These are phyloP conservation scores for Knufia fluminis DNA, from an alignment of 2,329 filamentous ascomycete genomes.

Conservation along the genomic window DNA sequence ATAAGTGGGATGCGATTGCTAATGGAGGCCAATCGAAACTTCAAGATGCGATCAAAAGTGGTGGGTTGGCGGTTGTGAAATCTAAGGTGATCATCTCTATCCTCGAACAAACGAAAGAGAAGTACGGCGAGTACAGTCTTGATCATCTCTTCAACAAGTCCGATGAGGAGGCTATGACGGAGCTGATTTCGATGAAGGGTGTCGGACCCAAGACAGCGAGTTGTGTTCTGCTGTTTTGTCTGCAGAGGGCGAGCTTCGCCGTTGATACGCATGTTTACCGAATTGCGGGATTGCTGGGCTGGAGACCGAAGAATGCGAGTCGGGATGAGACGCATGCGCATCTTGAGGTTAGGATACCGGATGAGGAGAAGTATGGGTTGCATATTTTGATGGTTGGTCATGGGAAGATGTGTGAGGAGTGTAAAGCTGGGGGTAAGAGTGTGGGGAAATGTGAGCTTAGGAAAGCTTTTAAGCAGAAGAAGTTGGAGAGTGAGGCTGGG, in stretches of 20 bases:
- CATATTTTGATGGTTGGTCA: constrained; percentile 55
- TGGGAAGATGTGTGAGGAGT: constrained; percentile 53
- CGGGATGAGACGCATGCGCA: constrained; percentile 34
- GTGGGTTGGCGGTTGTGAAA: constrained; percentile 63
- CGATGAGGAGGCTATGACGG: constrained; percentile 48
- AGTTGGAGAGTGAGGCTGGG: constrained; percentile 57
- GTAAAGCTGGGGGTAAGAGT: constrained; percentile 46
- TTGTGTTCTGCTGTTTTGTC: constrained; percentile 56
- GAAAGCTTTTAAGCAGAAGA: constrained; percentile 50
- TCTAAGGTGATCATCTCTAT: constrained; percentile 23
- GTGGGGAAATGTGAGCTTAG: constrained; percentile 54
- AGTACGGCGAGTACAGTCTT: constrained; percentile 29
- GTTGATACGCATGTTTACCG: constrained; percentile 61
- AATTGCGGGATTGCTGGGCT: constrained; percentile 52
- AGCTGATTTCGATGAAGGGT: constrained; percentile 50
- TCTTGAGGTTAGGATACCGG: constrained; percentile 51
- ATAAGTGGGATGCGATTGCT: constrained; percentile 40
- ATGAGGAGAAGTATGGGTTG: constrained; percentile 54
- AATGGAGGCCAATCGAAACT: constrained; percentile 36
- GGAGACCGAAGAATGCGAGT: constrained; percentile 42
- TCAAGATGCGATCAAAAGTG: constrained; percentile 36
- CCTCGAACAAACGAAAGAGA: constrained; percentile 20
- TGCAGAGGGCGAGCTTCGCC: constrained; percentile 54
- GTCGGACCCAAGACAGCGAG: constrained; percentile 59
- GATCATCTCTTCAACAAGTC: constrained; percentile 50